Evolutionary conservation across 805 yeast genomes (phyloP).

Genomic region (Teunomyces tritomae): DNA sequence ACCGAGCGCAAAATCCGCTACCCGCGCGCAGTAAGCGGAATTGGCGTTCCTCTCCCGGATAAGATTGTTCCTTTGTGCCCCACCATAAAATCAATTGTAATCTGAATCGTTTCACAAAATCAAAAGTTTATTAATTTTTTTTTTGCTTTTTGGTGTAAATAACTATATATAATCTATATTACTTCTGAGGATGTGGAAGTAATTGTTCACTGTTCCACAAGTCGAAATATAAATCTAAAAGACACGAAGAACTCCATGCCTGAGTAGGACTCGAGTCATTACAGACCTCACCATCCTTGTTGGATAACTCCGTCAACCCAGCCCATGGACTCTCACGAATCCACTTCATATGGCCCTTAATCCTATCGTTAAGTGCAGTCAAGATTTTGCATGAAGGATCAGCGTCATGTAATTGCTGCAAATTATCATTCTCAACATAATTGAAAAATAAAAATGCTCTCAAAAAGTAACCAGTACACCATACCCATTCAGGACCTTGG

Average conservation of each 20-base stretch:
- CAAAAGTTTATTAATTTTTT: background rate
- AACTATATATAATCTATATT: background rate
- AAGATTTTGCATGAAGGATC: conserved; percentile 50
- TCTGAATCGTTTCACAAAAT: background rate
- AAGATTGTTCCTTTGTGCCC: no score
- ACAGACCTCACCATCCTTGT: conserved; percentile 80
- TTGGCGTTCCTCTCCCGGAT: background rate
- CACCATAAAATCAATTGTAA: no score
- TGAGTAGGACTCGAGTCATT: conserved; percentile 91
- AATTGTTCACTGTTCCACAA: conserved; percentile 30
- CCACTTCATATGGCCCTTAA: conserved; percentile 68
- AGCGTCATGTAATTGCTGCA: conserved; percentile 16
- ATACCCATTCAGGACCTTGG: conserved; percentile 99
- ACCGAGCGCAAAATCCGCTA: background rate
- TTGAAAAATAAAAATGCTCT: conserved; percentile 69
- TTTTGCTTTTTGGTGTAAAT: background rate
- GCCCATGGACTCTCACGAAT: conserved; percentile 82
- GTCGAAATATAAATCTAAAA: conserved; percentile 77
- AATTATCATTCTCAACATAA: conserved; percentile 31
- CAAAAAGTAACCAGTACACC: conserved; percentile 85
- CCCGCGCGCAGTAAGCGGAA: background rate
- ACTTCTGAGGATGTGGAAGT: background rate
- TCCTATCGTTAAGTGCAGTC: conserved; percentile 57
- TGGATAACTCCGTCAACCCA: conserved; percentile 89
- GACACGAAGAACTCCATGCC: conserved; percentile 92